phyloP scores from a whole-genome alignment of 2,329 filamentous ascomycete genomes.

The Fusarium sp. region DNA sequence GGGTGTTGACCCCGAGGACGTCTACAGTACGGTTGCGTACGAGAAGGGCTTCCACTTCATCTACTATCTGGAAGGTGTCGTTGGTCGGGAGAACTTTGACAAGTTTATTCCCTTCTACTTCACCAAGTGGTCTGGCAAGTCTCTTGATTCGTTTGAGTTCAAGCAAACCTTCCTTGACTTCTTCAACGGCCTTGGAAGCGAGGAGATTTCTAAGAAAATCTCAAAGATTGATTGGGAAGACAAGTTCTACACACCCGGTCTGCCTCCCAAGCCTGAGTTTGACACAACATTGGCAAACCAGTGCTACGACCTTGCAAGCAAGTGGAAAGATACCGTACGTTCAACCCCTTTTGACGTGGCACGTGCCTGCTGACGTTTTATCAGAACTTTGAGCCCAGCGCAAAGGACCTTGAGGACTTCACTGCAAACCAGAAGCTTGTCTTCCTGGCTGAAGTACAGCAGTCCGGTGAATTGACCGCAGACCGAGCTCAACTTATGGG shows the following conservation, averaged over 20 bases:
- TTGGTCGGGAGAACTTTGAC: constrained; percentile 90
- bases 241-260: constrained; percentile 88
- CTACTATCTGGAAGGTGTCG: constrained; percentile 87
- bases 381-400: constrained; percentile 72
- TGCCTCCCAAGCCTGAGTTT: constrained; percentile 91
- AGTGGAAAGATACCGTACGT: constrained; percentile 77
- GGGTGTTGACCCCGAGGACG: constrained; percentile 93
- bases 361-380: constrained; percentile 46
- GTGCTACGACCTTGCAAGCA: constrained; percentile 84
- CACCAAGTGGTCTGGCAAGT: constrained; percentile 84
- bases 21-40: constrained; percentile 92
- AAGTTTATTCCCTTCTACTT: constrained; percentile 98
- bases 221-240: constrained; percentile 87
- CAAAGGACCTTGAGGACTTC: constrained; percentile 79
- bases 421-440: constrained; percentile 91
- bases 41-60: constrained; percentile 97
- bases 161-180: constrained; percentile 88
- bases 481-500: constrained; percentile 80
- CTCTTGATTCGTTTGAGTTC: constrained; percentile 94
- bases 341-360: constrained; percentile 36
- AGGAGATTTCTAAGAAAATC: constrained; percentile 73
- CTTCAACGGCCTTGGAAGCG: constrained; percentile 76
- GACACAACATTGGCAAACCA: constrained; percentile 88
- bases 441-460: constrained; percentile 85
- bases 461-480: constrained; percentile 70